Base-by-base conservation (phyloP, 2,329 filamentous ascomycete species). In the Arthrobotrys conoides region DNA sequence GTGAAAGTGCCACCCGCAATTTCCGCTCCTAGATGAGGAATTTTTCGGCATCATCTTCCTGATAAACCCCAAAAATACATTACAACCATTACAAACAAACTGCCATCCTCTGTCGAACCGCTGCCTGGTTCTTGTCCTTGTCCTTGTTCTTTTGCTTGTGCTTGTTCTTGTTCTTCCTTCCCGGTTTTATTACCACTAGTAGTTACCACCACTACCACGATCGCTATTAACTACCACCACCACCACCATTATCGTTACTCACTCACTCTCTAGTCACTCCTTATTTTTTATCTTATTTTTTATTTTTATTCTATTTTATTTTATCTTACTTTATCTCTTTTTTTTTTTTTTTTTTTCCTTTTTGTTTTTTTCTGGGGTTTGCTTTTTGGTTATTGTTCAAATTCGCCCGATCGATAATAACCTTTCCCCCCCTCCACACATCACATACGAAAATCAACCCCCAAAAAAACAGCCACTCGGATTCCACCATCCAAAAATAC, bases 1-100 rank as follows among this genome's bases (percentile, higher is more conserved):
- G 44, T 70, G 57, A 48, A 41, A 44, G 44, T 57, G 49, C 48
- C 48, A 66, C 69, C 59, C 66, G 72, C 72, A 70, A 68, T 75
- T 75, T 69, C 71, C 71, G 63, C 64, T 70, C 66, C 66, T 57
- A 27, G 55, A 75, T 68, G 64, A 75, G 71, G 64, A 53, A 44
- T 57, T 46, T 72, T 66, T 64, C 48, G 69, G 69, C 69, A 66
- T 63, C 41, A 33, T 66, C 30, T 53, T 66, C 57, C 48, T 30
- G 38, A 41, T 14, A 41, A 14, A 9, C 38, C 38, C 30, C 59
- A 38, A 64, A 30, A 57, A 68, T 55, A 38, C 44, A 48, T 30
- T n/a, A n/a, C 27, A 3, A 6, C 27, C 27, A 30, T 3, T 30
- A 3, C 27, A 6, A 30, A 30, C 27, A 6, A 6, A 30, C n/a